These are phyloP conservation scores for Pichiaceae sp. DNA, from an alignment of 1,139 yeast species.

Conservation along the genomic window DNA sequence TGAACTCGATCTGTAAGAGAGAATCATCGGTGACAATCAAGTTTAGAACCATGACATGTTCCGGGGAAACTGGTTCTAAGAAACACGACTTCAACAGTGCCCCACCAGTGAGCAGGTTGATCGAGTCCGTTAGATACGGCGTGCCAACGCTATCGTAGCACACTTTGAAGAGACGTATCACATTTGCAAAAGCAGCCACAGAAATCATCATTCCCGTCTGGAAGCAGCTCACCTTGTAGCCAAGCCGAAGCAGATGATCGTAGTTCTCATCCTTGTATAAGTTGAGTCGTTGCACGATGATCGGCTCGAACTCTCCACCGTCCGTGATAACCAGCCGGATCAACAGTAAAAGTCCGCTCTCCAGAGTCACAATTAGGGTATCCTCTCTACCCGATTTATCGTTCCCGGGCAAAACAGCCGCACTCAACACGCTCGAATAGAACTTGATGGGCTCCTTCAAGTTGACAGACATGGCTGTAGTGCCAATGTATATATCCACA, in stretches of 20 bases:
- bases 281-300: slow-evolving; percentile 15
- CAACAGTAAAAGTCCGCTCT: slow-evolving; percentile 12
- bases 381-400: slow-evolving; percentile 15
- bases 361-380: slow-evolving; percentile 14
- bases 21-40: slow-evolving; percentile 12
- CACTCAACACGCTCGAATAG: slow-evolving; percentile 15
- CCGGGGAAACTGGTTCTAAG: slow-evolving; percentile 11
- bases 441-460: slow-evolving; percentile 11
- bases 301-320: slow-evolving; percentile 12
- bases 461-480: slow-evolving; percentile 18
- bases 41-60: slow-evolving; percentile 14
- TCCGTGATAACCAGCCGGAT: slow-evolving; percentile 11
- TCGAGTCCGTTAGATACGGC: slow-evolving; percentile 11
- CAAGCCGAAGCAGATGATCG: slow-evolving; percentile 9
- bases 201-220: slow-evolving; percentile 14
- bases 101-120: slow-evolving; percentile 16
- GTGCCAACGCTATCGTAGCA: slow-evolving; percentile 10
- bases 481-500: slow-evolving; percentile 14
- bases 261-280: slow-evolving; percentile 5
- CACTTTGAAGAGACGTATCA: slow-evolving; percentile 12
- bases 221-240: slow-evolving; percentile 10
- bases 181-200: slow-evolving; percentile 14
- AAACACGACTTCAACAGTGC: slow-evolving; percentile 14
- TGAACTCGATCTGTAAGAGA: slow-evolving; percentile 15
- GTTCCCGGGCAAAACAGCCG: slow-evolving; percentile 16